Percentiles rank a stretch among this genome's conserved stretches.
Conservation (phyloP, 2,329 filamentous ascomycete species). For the Xylariaceae sp. region DNA sequence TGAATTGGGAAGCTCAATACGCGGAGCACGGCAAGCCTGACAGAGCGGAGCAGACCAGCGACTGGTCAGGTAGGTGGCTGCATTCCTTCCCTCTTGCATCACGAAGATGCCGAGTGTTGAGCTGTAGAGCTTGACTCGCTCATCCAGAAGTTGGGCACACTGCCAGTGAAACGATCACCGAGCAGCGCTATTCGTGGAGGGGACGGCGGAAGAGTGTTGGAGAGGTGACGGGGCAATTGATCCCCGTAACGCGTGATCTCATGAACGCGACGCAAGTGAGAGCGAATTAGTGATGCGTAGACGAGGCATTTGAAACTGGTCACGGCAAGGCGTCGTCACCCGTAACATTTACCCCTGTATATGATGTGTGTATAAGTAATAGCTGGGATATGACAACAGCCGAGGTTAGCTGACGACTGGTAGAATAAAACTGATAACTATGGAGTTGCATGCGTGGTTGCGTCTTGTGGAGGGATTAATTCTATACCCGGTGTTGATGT, state of each 20-base stretch:
- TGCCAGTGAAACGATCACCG: slow-evolving; percentile 7
- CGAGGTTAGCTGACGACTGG: too few relatives aligned
- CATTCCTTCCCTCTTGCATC: neutral
- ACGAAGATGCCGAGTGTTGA: neutral
- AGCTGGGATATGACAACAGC: too few relatives aligned
- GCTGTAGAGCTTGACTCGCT: slow-evolving; percentile 9
- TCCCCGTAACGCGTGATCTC: slow-evolving; percentile 18
- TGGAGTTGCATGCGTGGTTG: too few relatives aligned
- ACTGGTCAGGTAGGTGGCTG: neutral
- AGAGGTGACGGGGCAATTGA: slow-evolving; percentile 6
- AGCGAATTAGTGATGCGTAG: slow-evolving; percentile 2
- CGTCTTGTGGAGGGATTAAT: too few relatives aligned
- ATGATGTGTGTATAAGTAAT: too few relatives aligned
- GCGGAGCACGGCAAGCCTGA: too few relatives aligned
- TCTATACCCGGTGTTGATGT: too few relatives aligned
- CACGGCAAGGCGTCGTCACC: too few relatives aligned
- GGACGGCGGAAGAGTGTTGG: neutral
- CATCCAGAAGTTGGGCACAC: slow-evolving; percentile 9
- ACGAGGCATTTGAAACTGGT: too few relatives aligned
- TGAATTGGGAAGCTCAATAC: too few relatives aligned
- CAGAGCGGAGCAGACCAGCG: neutral
- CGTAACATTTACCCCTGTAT: too few relatives aligned
- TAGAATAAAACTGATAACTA: too few relatives aligned
- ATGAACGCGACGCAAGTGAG: slow-evolving; percentile 14
- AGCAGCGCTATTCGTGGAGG: neutral